A percentile compares a stretch with the other conserved stretches of the same genome.
Conservation (phyloP, 2,329 filamentous ascomycete species). For the Paecilomyces sp. region DNA sequence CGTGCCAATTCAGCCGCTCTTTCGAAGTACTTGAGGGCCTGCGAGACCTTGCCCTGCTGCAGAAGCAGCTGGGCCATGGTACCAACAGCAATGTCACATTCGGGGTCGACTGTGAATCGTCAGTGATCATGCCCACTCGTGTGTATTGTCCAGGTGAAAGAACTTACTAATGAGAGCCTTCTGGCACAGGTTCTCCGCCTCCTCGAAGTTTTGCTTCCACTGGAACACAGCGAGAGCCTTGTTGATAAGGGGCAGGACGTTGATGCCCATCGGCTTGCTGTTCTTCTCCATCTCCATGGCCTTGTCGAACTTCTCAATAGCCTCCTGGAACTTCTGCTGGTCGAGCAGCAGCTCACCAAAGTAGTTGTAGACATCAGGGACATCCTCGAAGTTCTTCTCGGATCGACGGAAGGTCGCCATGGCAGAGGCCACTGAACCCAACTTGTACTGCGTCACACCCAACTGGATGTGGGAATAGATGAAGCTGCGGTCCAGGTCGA, state of each 20-base stretch:
- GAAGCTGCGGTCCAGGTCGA: conserved; percentile 89
- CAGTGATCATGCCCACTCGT: conserved; percentile 5
- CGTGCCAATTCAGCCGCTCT: conserved; percentile 87
- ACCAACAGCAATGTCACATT: conserved; percentile 96
- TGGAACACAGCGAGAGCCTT: conserved; percentile 96
- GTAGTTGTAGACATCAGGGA: conserved; percentile 99
- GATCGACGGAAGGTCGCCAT: conserved; percentile 97
- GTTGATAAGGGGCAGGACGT: conserved; percentile 95
- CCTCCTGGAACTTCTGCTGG: conserved; percentile 91
- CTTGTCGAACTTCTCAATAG: conserved; percentile 95
- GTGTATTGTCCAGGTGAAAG: background rate
- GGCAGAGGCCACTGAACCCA: conserved; percentile 93
- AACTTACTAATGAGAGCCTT: conserved; percentile 91
- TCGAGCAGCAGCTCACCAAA: conserved; percentile 95
- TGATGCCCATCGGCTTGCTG: conserved; percentile 90
- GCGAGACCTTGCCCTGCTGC: conserved; percentile 93
- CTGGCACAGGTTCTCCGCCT: conserved; percentile 93
- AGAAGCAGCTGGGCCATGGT: conserved; percentile 97
- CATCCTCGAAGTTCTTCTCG: conserved; percentile 96
- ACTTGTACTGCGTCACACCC: conserved; percentile 99
- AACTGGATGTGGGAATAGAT: conserved; percentile 99
- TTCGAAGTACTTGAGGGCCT: conserved; percentile 95
- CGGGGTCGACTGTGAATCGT: conserved; percentile 71
- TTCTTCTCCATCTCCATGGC: conserved; percentile 99
- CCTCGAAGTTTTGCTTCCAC: conserved; percentile 93